Evolutionary conservation across 768 basidiomycete species (phyloP), one percentile per base, ranked within the genome.

Genomic region (Boletus sensibilis): DNA sequence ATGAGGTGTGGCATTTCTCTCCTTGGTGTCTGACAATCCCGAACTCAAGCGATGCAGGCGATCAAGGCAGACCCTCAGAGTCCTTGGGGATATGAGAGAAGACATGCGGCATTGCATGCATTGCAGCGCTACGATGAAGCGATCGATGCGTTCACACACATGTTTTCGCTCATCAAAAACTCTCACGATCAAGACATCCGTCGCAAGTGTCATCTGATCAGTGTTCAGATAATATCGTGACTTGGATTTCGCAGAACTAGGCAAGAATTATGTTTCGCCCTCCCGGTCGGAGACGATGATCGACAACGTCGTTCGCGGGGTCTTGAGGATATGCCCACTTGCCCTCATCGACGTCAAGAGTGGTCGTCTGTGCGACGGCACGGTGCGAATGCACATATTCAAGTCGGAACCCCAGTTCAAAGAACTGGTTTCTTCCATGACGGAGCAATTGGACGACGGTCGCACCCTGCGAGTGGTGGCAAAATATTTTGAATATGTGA

Each of bases 401-500:
- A 37, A 54, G 23, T 54, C 46, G 1, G 56, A 49, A 3, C 7
- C 12, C 0, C 9, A 42, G 27, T 62, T 41, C 31, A 41, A 52
- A 27, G 45, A 49, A 16, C 50, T 57, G 2, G 5, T 61, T 21
- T 52, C 52, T 5, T 62, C 59, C 25, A 54, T 54, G 52, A 40
- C 50, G 7, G 43, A 34, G 21, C 16, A 25, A 11, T 20, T 57
- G 35, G 60, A 61, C 40, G 25, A 40, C 10, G 3, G 14, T 13
- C 50, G 33, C 11, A 54, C 61, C 20, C 45, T 13, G 14, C n/a
- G 6, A 10, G 59, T 57, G 6, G 46, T 50, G 23, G 46, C 6
- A 18, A 13, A 31, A n/a, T 62, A 55, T 18, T 54, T 62, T 13
- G 34, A 41, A 45, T 62, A 57, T 31, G 55, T 57, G 31, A 57